Base-by-base conservation (phyloP, 371 early-diverging fungal genomes). In the Rhizopus stolonifer region DNA sequence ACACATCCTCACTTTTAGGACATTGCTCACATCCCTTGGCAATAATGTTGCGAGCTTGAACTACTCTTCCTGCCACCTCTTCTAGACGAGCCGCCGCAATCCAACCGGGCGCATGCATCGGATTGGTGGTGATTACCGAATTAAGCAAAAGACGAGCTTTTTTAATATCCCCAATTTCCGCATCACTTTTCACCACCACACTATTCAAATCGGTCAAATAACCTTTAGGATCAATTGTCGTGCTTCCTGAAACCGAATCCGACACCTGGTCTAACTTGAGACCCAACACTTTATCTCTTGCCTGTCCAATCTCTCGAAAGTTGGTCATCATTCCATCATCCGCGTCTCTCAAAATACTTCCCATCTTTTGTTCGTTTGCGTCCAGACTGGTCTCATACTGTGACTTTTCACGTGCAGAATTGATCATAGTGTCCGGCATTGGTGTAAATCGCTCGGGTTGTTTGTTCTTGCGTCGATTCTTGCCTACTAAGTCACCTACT, bases 11-110 rank as follows among this genome's bases (percentile, higher is more conserved):
- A 49, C 75, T 89, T 56, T 87, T 89, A 3, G 96, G 91, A 61
- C 99, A 98, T 69, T 91, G 89, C 50, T 91, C 90, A 69, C 94
- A 96, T 9, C 94, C 99, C 61, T 93, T 86, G 10, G 91, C 85
- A 58, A 97, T 93, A 15, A 89, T 74, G 31, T 80, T 83, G 21
- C 97, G 76, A 5, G 99, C 99, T 17, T 88, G 85, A 2, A 81
- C 79, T 39, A 84, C 66, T 58, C 95, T 89, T 14, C 90, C 89
- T 1, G 95, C 94, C 0, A 90, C 85, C 64, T 98, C 96, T 67
- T 98, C 99, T 38, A 97, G 67, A 51, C 98, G 87, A 17, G 99
- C 98, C 9, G 95, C 94, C 2, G 97, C 97, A 66, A 97, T 96
- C 98, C 99, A 98, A 33, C 95, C 95, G 14, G 97, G 93, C 4